Base-by-base conservation (phyloP, 2,329 filamentous ascomycete genomes). In the Colletotrichum ledebouriae region DNA sequence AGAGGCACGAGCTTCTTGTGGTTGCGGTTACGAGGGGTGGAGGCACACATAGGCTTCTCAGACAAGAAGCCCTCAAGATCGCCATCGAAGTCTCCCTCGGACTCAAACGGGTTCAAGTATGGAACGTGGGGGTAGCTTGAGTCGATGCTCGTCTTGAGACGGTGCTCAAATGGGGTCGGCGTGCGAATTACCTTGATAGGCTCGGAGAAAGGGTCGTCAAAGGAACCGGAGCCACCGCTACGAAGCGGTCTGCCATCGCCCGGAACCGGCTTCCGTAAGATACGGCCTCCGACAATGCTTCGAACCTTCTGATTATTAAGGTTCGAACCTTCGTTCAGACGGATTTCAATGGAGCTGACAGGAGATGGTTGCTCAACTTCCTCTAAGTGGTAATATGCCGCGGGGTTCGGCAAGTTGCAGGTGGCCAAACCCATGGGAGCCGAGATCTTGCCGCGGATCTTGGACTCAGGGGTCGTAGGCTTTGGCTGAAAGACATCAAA, bases 41-140 rank as follows among this genome's bases (percentile, higher is more conserved):
- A 82, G 55, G 74, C 78, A 53, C 76, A 80, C 34, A 77, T 72
- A 6, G 80, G 80, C 20, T 72, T 73, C 39, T 73, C 75, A 33
- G 71, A 75, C 70, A 82, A 75, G 65, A 82, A 75, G 13, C 80
- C 78, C 73, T 78, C 75, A 49, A 82, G 77, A 60, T 81, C 73
- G 60, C 73, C 72, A 47, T 81, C 78, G 62, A 82, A 81, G 53
- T 74, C 77, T 39, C 71, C 70, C 71, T 83, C 82, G 5, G 75
- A 70, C n/a, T 77, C 75, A 69, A 83, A 81, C 7, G 67, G 74
- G 39, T 72, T 73, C 55, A 49, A 15, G 4, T 20, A 12, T 12
- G 67, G 67, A 20, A 69, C 29, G 4, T 57, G 50, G 2, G 67
- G 67, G 20, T 61, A 46, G 42, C 46, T 34, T 11, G 66, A 65